phyloP scores from a whole-genome alignment of 2,329 filamentous ascomycete species.

The Ceratocystis alfenasii region DNA sequence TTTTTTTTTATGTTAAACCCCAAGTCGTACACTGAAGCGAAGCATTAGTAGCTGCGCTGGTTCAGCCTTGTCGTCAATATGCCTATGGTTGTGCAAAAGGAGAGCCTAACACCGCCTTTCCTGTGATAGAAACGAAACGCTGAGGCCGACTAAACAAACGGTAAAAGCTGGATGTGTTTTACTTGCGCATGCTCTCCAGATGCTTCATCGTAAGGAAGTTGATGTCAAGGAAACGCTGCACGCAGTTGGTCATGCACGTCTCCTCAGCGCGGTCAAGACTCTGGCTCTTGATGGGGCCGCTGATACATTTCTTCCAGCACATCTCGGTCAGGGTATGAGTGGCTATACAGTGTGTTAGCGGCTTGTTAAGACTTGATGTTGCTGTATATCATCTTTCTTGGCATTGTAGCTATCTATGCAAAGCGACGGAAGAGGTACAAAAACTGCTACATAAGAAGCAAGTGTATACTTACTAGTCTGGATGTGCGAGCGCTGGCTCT shows the following conservation, averaged over 20 bases:
- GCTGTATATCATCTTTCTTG: too few relatives aligned
- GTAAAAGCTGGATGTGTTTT: background rate
- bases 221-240: slow-evolving; percentile 84
- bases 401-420: too few relatives aligned
- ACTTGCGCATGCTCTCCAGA: slow-evolving; percentile 48
- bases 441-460: background rate
- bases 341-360: slow-evolving; percentile 30
- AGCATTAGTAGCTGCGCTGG: background rate
- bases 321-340: slow-evolving; percentile 52
- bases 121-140: background rate
- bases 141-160: background rate
- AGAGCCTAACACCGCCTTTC: background rate
- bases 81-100: background rate
- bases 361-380: background rate
- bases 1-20: background rate
- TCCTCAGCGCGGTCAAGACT: slow-evolving; percentile 69
- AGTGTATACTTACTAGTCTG: slow-evolving; percentile 42
- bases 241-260: slow-evolving; percentile 78
- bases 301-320: slow-evolving; percentile 93
- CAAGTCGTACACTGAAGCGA: slow-evolving; percentile 3
- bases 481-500: slow-evolving; percentile 68
- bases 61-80: background rate
- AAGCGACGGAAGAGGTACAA: too few relatives aligned
- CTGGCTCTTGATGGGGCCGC: slow-evolving; percentile 55
- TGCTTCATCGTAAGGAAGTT: slow-evolving; percentile 78